Percentiles rank a stretch among this genome's conserved stretches.
phyloP scores from a whole-genome alignment of 345 rosid species.

The Turritis glabra region DNA sequence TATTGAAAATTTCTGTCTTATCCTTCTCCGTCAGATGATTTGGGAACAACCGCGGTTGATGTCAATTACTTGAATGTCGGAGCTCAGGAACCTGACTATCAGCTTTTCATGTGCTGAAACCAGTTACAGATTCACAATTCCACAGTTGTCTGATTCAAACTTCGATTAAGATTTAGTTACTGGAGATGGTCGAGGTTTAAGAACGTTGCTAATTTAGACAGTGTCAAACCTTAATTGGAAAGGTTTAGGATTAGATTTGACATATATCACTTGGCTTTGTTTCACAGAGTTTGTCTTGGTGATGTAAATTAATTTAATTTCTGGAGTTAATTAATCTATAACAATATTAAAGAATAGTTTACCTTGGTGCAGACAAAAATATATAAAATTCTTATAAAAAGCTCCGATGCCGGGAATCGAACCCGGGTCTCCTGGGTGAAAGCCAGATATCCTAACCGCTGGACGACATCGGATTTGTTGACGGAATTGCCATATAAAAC shows the following conservation, averaged over 20 bases:
- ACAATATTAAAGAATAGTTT: too few species aligned
- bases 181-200: constrained; percentile 9
- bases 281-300: neutral
- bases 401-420: constrained; percentile 94
- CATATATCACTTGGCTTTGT: neutral
- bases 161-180: constrained; percentile 2
- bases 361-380: neutral
- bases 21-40: constrained; percentile 51
- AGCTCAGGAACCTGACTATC: constrained; percentile 45
- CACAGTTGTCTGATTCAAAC: neutral
- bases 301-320: neutral
- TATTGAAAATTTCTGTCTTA: neutral
- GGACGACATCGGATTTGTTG: constrained; percentile 70
- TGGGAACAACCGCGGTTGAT: constrained; percentile 60
- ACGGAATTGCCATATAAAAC: too few species aligned
- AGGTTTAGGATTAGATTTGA: neutral
- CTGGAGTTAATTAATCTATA: too few species aligned
- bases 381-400: neutral
- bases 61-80: constrained; percentile 78
- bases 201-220: neutral
- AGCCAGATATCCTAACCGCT: constrained; percentile 98
- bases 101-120: constrained; percentile 67
- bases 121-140: neutral
- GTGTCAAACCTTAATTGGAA: neutral
- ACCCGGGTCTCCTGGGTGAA: constrained; percentile 99